Percentiles rank a stretch among this genome's conserved stretches.
phyloP scores from a whole-genome alignment of 495 filamentous ascomycete genomes.

The Aspergillus panamensis region DNA sequence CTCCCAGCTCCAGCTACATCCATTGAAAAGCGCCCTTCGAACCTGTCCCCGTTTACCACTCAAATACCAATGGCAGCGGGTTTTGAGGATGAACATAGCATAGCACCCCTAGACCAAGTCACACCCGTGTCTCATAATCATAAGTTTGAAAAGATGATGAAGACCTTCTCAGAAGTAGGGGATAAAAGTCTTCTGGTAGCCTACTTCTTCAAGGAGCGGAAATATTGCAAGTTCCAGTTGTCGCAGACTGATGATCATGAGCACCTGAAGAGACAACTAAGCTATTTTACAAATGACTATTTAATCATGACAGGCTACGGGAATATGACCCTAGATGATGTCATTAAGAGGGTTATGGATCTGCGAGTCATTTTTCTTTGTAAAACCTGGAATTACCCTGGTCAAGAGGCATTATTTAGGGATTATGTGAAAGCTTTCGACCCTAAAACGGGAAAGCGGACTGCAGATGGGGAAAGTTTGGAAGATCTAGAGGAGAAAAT shows the following conservation, averaged over 20 bases:
- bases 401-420: neutral
- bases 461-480: neutral
- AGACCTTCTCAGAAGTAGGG: neutral
- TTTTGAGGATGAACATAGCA: neutral
- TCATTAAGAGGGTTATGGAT: neutral
- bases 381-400: neutral
- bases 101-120: neutral
- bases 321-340: neutral
- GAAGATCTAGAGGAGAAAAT: neutral
- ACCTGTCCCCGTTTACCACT: neutral
- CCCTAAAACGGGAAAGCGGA: neutral
- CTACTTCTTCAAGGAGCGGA: neutral
- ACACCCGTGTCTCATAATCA: neutral
- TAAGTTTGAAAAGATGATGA: neutral
- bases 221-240: neutral
- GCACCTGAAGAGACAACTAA: neutral
- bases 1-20: neutral
- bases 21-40: neutral
- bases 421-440: neutral
- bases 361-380: neutral
- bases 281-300: neutral
- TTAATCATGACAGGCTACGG: neutral
- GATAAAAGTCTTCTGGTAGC: neutral
- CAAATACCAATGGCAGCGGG: neutral
- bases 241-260: neutral